Base-by-base conservation (phyloP, 1,139 yeast genomes). In the Diutina siamensis region DNA sequence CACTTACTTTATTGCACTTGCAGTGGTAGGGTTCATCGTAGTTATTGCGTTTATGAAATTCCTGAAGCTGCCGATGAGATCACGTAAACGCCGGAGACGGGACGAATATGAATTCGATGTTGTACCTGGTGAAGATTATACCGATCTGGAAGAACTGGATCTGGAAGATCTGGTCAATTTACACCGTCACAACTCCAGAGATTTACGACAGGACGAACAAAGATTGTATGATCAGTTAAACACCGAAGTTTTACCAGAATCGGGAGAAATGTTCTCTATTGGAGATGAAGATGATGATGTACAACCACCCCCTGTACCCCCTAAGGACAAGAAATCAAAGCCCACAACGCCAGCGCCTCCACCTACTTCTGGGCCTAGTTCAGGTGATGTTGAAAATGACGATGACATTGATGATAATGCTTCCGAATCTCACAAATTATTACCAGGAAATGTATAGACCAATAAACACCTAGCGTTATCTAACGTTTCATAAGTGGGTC, bases 41-140 rank as follows among this genome's bases (percentile, higher is more conserved):
- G 66, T 78, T 3, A 55, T 79, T 27, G 55, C 76, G 10, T 68
- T 81, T 50, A 75, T 78, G 68, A 65, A 72, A 49, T 71, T 71
- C 57, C 75, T 76, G 47, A 72, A 75, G 53, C 62, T 68, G 2
- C 73, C 73, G n/a, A 25, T 22, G 32, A 17, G 32, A 10, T 70
- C 71, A 21, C 62, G 68, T 47, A 67, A 78, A 48, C 73, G 83
- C 55, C 73, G 88, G 62, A 74, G 87, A 63, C 75, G 83, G 50
- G 85, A 80, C 48, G 83, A 82, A 50, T 83, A 77, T 56, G 94
- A 83, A 59, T 83, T 83, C 59, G 94, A 83, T 59, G 81, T 83
- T 44, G 83, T 83, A 45, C 80, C 79, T 17, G 83, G 83, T 1
- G 83, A 77, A 55, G 89, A 83, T 51, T 70, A 71, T 53, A 53